phyloP scores from a whole-genome alignment of 768 basidiomycete species.

The Paxillus rubicundulus region DNA sequence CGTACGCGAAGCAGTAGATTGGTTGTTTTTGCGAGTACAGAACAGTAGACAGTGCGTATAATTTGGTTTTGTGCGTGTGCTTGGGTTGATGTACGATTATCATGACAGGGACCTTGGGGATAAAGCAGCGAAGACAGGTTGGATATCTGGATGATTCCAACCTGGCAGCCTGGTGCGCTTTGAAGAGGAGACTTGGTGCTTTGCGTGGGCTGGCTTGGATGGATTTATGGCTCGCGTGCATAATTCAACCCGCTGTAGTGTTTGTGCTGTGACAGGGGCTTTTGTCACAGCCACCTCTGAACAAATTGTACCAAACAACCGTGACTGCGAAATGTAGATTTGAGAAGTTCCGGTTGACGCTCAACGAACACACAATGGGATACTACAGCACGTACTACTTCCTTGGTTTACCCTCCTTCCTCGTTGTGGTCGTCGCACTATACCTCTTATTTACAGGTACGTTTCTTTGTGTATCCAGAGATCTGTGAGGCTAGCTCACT shows the following conservation, averaged over 20 bases:
- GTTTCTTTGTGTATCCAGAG: constrained; percentile 12
- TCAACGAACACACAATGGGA: constrained; percentile 20
- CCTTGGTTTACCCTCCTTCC: constrained; percentile 67
- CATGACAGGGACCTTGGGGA: constrained; percentile 22
- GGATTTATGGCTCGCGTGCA: too few relatives aligned
- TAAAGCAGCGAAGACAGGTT: constrained; percentile 8
- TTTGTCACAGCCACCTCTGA: constrained; percentile 14
- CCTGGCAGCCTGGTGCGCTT: too few relatives aligned
- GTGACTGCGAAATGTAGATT: neutral
- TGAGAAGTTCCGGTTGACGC: too few relatives aligned
- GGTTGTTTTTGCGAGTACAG: constrained; percentile 92
- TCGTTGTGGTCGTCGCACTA: constrained; percentile 64
- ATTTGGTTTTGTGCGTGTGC: neutral
- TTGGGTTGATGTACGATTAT: neutral
- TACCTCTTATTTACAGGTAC: constrained; percentile 90
- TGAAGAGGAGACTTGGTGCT: too few relatives aligned
- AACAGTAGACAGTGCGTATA: constrained; percentile 66
- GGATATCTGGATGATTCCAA: constrained; percentile 5
- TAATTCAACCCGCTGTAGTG: too few relatives aligned
- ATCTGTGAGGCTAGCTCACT: constrained; percentile 1
- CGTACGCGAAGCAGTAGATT: constrained; percentile 86
- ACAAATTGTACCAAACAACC: constrained; percentile 6
- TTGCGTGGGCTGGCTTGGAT: too few relatives aligned
- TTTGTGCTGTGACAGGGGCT: neutral
- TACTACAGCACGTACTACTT: constrained; percentile 50